phyloP scores from a whole-genome alignment of 2,329 filamentous ascomycete species.

The Hymenoscyphus linearis region DNA sequence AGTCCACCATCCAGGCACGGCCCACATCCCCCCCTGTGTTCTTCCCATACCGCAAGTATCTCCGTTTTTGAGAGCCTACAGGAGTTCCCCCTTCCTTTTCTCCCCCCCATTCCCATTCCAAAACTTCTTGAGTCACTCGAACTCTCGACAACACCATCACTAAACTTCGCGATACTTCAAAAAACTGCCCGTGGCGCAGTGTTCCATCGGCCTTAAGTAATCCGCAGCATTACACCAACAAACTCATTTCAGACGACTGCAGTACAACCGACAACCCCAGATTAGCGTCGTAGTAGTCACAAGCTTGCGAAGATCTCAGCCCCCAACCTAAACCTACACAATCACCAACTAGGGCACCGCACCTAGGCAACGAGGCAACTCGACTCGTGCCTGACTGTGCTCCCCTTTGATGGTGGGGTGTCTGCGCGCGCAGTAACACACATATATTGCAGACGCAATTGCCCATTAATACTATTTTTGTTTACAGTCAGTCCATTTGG shows the following conservation, averaged over 20 bases:
- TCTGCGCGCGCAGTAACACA: too few species aligned
- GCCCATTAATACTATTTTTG: too few species aligned
- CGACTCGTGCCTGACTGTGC: too few species aligned
- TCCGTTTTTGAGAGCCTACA: neutral
- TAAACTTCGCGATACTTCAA: neutral
- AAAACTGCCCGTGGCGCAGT: neutral
- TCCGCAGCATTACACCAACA: neutral
- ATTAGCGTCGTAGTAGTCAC: neutral
- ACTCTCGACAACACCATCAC: neutral
- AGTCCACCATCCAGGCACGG: neutral
- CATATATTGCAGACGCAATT: too few species aligned
- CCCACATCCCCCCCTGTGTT: neutral
- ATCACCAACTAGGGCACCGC: too few species aligned
- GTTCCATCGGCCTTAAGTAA: neutral
- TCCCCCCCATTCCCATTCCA: neutral
- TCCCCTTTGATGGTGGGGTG: too few species aligned
- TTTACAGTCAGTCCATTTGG: too few species aligned
- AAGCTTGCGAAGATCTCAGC: neutral
- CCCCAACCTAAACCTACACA: neutral
- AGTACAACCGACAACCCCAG: neutral
- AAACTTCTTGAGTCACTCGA: neutral
- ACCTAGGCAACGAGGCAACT: too few species aligned
- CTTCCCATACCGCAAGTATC: neutral
- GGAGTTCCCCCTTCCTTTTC: neutral
- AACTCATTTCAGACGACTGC: neutral